Evolutionary conservation across 345 rosid genomes (phyloP).

Genomic region (Excoecaria cochinchinensis): DNA sequence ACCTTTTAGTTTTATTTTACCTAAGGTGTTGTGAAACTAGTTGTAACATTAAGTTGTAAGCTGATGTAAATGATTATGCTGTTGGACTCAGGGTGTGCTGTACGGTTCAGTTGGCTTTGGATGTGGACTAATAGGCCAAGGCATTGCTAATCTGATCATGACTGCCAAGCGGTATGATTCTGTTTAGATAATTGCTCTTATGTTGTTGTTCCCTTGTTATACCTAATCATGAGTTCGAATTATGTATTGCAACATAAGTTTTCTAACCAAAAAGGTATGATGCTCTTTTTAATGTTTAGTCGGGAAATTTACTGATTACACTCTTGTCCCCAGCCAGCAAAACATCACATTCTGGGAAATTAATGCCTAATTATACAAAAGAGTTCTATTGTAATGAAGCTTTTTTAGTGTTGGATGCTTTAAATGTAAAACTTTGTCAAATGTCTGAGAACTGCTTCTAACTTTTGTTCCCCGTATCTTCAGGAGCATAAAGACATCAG

Average conservation of each 20-base stretch:
- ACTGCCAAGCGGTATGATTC: conserved; percentile 71
- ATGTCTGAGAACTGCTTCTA: conserved; percentile 8
- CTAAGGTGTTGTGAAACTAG: neutral
- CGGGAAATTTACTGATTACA: conserved; percentile 1
- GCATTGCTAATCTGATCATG: conserved; percentile 90
- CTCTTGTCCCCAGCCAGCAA: neutral
- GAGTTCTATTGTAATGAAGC: neutral
- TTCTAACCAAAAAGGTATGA: neutral
- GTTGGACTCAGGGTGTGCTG: conserved; percentile 61
- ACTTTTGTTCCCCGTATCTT: neutral
- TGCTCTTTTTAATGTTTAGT: neutral
- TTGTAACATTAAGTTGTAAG: neutral
- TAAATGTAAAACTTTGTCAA: neutral
- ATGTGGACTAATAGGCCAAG: conserved; percentile 92
- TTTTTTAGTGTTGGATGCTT: neutral
- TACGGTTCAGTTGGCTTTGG: conserved; percentile 91
- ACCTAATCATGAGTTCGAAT: neutral
- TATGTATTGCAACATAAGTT: neutral
- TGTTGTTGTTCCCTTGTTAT: neutral
- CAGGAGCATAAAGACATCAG: conserved; percentile 78
- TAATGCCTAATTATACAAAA: neutral
- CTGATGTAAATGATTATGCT: neutral
- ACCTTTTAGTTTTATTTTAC: neutral
- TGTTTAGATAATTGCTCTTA: conserved; percentile 3
- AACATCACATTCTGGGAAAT: neutral